Conservation (phyloP, 2,329 filamentous ascomycete genomes). For the Lasiodiplodia sp. region DNA sequence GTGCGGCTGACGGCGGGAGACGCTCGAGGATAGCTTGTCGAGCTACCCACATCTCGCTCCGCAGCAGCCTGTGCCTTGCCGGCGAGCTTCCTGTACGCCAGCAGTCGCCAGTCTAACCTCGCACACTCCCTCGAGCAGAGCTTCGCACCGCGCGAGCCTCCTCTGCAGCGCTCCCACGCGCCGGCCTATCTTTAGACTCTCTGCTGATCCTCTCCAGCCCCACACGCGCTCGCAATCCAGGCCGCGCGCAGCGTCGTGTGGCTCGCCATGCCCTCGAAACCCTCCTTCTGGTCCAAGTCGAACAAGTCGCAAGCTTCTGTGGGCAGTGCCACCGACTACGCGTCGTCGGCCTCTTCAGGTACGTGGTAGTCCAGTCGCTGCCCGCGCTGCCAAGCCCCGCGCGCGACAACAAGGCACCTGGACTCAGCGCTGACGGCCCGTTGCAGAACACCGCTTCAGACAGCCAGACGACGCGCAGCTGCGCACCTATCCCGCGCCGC, state of each 20-base stretch:
- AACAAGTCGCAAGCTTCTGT: conserved; percentile 49
- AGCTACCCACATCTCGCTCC: conserved; percentile 16
- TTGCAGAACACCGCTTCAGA: conserved; percentile 27
- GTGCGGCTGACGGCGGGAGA: conserved; percentile 24
- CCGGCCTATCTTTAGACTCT: conserved; percentile 28
- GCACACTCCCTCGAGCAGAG: neutral
- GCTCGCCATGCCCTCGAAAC: conserved; percentile 46
- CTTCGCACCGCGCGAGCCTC: conserved; percentile 1
- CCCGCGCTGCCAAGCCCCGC: conserved; percentile 34
- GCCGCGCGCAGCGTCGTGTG: conserved; percentile 20
- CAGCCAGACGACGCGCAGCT: conserved; percentile 28
- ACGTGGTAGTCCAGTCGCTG: conserved; percentile 35
- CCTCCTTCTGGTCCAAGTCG: conserved; percentile 46
- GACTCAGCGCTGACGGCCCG: conserved; percentile 13
- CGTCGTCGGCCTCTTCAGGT: conserved; percentile 45
- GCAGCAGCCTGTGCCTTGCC: neutral
- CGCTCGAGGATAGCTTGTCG: conserved; percentile 5
- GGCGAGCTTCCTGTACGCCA: conserved; percentile 2
- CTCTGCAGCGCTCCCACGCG: conserved; percentile 10
- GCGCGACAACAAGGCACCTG: conserved; percentile 32
- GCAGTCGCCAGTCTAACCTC: neutral
- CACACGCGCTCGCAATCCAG: conserved; percentile 14
- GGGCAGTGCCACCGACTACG: conserved; percentile 44
- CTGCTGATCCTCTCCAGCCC: conserved; percentile 30
- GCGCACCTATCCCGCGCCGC: conserved; percentile 5